phyloP scores from a whole-genome alignment of 2,329 filamentous ascomycete species.

The Trichoderma sp. region DNA sequence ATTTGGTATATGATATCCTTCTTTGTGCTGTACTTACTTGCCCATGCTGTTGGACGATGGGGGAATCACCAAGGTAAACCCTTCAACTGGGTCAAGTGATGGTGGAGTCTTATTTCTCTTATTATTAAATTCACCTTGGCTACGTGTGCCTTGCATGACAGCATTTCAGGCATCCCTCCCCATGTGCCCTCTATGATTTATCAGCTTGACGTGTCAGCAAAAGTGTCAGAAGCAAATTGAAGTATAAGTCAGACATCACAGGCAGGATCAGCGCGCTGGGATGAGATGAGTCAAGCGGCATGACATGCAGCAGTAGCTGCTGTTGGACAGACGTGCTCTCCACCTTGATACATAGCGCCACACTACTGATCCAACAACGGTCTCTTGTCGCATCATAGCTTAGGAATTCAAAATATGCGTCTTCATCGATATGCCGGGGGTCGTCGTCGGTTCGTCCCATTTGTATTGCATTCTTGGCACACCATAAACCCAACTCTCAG shows the following conservation, averaged over 20 bases:
- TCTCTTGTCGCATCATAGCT: background rate
- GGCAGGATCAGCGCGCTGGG: background rate
- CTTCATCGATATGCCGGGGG: background rate
- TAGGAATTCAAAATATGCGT: background rate
- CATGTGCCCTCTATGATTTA: background rate
- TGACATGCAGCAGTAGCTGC: slow-evolving; percentile 17
- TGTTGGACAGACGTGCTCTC: slow-evolving; percentile 1
- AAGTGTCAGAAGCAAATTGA: background rate
- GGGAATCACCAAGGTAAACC: background rate
- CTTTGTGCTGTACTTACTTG: background rate
- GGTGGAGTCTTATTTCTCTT: background rate
- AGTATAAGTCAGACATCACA: background rate
- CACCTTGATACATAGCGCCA: slow-evolving; percentile 12
- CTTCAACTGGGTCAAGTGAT: background rate
- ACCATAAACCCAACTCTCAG: background rate
- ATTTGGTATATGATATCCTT: background rate
- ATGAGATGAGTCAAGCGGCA: slow-evolving; percentile 8
- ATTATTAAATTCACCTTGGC: background rate
- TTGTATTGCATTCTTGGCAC: background rate
- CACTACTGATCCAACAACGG: slow-evolving; percentile 10
- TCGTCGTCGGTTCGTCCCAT: background rate
- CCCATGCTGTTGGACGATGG: background rate
- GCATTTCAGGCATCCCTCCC: background rate
- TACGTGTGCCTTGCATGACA: background rate
- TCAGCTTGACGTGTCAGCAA: background rate